These are phyloP conservation scores for Cetradonia linearis DNA, from an alignment of 495 filamentous ascomycete genomes.

Conservation along the genomic window DNA sequence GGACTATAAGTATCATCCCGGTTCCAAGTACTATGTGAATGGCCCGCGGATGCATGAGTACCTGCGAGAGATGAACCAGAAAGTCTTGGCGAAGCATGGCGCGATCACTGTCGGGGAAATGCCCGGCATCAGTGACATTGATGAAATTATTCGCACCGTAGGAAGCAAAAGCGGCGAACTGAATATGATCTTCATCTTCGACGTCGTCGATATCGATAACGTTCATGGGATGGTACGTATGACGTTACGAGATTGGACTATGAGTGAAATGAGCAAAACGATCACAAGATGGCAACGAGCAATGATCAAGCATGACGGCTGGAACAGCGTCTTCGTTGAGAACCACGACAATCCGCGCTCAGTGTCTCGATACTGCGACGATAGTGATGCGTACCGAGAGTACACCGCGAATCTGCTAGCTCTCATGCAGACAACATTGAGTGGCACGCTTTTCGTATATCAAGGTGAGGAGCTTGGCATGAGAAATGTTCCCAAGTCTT, in stretches of 20 bases:
- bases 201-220: slow-evolving; percentile 44
- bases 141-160: slow-evolving; percentile 44
- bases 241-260: slow-evolving; percentile 31
- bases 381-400: slow-evolving; percentile 36
- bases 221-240: slow-evolving; percentile 28
- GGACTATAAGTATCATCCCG: slow-evolving; percentile 35
- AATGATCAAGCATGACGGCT: slow-evolving; percentile 47
- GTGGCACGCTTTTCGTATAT: slow-evolving; percentile 45
- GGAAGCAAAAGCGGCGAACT: slow-evolving; percentile 39
- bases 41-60: slow-evolving; percentile 55
- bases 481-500: slow-evolving; percentile 39
- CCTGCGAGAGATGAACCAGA: slow-evolving; percentile 45
- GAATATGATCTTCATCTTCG: slow-evolving; percentile 57
- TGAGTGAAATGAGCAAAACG: slow-evolving; percentile 36
- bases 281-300: slow-evolving; percentile 46
- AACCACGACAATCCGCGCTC: slow-evolving; percentile 42
- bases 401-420: slow-evolving; percentile 42
- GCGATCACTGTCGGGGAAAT: slow-evolving; percentile 59
- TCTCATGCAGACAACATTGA: slow-evolving; percentile 41
- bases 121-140: slow-evolving; percentile 40
- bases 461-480: slow-evolving; percentile 50
- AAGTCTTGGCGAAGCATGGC: slow-evolving; percentile 49
- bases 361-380: slow-evolving; percentile 40
- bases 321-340: slow-evolving; percentile 50
- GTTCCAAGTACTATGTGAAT: slow-evolving; percentile 42